A percentile compares a stretch with the other conserved stretches of the same genome.
Evolutionary conservation across 305 asterid species (phyloP).

Genomic region (Euphrasia arctica): DNA sequence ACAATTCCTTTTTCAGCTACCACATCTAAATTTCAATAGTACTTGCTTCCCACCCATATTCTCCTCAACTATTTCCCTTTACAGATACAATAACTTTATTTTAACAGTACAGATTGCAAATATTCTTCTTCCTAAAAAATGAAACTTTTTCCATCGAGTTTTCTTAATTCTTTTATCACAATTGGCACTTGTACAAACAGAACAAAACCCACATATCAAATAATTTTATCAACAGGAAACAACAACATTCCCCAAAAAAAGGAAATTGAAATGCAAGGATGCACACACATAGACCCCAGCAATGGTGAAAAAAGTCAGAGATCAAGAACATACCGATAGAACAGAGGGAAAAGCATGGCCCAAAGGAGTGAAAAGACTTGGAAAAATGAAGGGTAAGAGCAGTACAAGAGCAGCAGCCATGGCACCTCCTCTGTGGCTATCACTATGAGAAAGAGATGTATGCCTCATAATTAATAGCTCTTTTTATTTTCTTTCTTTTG

Average conservation of each 20-base stretch:
- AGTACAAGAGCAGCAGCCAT: conserved; percentile 69
- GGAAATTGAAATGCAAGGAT: conserved; percentile 5
- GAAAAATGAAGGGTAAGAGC: conserved; percentile 58
- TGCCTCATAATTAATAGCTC: conserved; percentile 32
- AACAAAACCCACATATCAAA: conserved; percentile 27
- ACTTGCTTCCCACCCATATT: not conserved
- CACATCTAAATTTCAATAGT: not conserved
- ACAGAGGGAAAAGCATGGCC: conserved; percentile 72
- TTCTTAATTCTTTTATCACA: not conserved
- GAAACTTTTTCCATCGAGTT: too few species aligned
- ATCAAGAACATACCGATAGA: conserved; percentile 56
- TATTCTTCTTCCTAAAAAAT: too few species aligned
- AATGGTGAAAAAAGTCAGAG: not conserved
- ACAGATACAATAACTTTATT: too few species aligned
- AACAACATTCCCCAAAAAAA: conserved; percentile 7
- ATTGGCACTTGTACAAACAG: conserved; percentile 16
- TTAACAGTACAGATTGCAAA: too few species aligned
- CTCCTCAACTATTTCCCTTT: not conserved
- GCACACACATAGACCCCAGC: conserved; percentile 24
- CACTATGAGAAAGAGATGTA: conserved; percentile 32
- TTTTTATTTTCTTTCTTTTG: not conserved
- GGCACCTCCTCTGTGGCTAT: conserved; percentile 56
- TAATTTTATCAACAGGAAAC: conserved; percentile 1
- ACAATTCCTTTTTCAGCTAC: not conserved
- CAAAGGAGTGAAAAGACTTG: conserved; percentile 49